These are phyloP conservation scores for barrel medic (Medicago truncatula) DNA, from an alignment of 306 rosid species.

Conservation along the genomic window MtrunA17r5.0-ANR NC_053042.1:11454001-11454500, in stretches of 20 bases:
- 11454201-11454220: slow-evolving; percentile 72
- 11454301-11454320: no score
- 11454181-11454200: slow-evolving; percentile 61
- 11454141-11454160: no score
- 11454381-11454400: slow-evolving; percentile 57
- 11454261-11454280: slow-evolving; percentile 58
- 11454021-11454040: slow-evolving; percentile 52
- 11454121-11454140: slow-evolving; percentile 46
- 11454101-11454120: slow-evolving; percentile 63
- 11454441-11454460: background rate
- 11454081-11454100: slow-evolving; percentile 57
- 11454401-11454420: slow-evolving; percentile 55
- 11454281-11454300: slow-evolving; percentile 54
- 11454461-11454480: no score
- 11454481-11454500: no score
- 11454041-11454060: no score
- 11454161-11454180: no score
- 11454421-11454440: slow-evolving; percentile 61
- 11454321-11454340: no score
- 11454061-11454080: slow-evolving; percentile 55
- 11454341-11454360: no score
- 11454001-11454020: slow-evolving; percentile 49
- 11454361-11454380: slow-evolving; percentile 43
- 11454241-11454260: slow-evolving; percentile 75
- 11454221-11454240: slow-evolving; percentile 67